Percentiles rank a stretch among this genome's conserved stretches.
These are phyloP conservation scores for Phalaenopsis hybrid DNA, from an alignment of 116 monocot genomes.

Conservation along the genomic window DNA sequence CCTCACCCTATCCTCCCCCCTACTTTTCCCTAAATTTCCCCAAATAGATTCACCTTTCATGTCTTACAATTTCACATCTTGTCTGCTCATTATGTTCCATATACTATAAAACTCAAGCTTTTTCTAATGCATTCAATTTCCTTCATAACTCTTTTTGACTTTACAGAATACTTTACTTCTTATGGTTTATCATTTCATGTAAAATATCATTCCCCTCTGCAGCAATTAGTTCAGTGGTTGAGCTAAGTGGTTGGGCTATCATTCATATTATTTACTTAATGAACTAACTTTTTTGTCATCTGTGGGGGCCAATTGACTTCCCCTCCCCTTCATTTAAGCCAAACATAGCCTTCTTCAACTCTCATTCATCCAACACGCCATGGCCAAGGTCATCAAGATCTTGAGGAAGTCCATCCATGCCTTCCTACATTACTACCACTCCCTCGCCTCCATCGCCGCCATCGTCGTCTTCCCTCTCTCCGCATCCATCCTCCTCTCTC, in stretches of 20 bases:
- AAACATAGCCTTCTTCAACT: not conserved
- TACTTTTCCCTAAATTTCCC: no score
- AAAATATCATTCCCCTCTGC: not conserved
- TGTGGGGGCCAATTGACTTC: not conserved
- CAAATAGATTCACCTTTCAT: not conserved
- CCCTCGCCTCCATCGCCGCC: slow-evolving; percentile 9
- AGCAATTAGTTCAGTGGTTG: slow-evolving; percentile 17
- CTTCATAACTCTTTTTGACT: no score
- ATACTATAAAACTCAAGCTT: not conserved
- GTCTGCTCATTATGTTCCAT: not conserved
- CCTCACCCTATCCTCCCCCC: no score
- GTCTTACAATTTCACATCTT: not conserved
- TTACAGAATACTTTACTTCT: no score
- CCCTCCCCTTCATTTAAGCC: not conserved
- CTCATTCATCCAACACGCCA: slow-evolving; percentile 1
- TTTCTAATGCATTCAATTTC: no score
- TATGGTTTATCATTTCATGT: not conserved
- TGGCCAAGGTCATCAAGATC: slow-evolving; percentile 16
- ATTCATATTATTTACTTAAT: slow-evolving; percentile 17
- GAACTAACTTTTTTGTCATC: not conserved
- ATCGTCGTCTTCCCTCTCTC: slow-evolving; percentile 22
- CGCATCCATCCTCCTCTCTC: slow-evolving; percentile 14
- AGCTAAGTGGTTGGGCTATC: slow-evolving; percentile 18
- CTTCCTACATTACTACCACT: slow-evolving; percentile 21
- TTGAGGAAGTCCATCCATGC: slow-evolving; percentile 23